phyloP scores from a whole-genome alignment of 371 early-diverging fungal genomes.

The Mucor lusitanicus region DNA sequence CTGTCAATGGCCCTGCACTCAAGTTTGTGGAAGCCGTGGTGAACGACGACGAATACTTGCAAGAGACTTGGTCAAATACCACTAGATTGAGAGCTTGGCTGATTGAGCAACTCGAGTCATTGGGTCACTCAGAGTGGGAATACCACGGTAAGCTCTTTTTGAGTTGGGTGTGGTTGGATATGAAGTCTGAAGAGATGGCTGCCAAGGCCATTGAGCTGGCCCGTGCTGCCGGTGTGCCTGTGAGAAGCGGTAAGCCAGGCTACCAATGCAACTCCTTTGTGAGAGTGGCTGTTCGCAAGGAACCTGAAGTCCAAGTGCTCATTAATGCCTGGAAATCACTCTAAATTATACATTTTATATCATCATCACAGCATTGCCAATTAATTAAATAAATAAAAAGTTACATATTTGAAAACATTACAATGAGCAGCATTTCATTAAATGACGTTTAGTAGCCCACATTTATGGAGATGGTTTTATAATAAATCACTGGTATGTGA shows the following conservation, averaged over 20 bases:
- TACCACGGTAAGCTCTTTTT: conserved; percentile 75
- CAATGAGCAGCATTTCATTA: background rate
- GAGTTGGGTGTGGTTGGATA: conserved; percentile 87
- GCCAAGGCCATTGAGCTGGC: conserved; percentile 65
- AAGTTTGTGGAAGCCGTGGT: conserved; percentile 81
- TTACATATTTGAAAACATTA: conserved; percentile 3
- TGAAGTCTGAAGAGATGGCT: conserved; percentile 55
- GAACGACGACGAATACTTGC: conserved; percentile 64
- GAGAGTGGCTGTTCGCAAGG: conserved; percentile 78
- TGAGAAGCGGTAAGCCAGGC: conserved; percentile 79
- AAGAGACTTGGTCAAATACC: conserved; percentile 78
- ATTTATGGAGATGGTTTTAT: background rate
- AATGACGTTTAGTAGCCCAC: background rate
- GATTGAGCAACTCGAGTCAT: conserved; percentile 47
- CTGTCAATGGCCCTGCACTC: conserved; percentile 82
- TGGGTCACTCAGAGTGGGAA: conserved; percentile 57
- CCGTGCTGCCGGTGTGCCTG: conserved; percentile 77
- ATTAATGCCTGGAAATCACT: conserved; percentile 67
- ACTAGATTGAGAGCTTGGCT: conserved; percentile 64
- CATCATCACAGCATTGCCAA: background rate
- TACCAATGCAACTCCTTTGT: conserved; percentile 77
- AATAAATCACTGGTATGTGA: background rate
- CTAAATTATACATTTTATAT: conserved; percentile 19
- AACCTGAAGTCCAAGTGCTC: conserved; percentile 61
- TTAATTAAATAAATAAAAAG: background rate